Percentiles rank a stretch among this genome's conserved stretches.
Conservation (phyloP, 2,329 filamentous ascomycete genomes). For the Calycina marina region DNA sequence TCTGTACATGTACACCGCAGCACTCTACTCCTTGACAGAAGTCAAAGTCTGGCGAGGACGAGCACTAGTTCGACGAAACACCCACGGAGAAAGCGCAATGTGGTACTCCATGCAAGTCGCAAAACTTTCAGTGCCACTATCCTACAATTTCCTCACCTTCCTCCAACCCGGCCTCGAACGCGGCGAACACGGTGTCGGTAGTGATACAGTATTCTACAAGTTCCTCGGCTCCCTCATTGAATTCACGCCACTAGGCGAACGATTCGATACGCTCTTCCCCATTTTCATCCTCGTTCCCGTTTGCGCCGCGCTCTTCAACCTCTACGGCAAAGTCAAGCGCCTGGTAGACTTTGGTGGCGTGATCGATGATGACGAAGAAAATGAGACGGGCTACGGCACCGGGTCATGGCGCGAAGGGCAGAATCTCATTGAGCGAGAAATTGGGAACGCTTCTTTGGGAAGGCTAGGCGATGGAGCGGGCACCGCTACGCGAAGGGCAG, state of each 20-base stretch:
- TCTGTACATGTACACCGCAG: constrained; percentile 87
- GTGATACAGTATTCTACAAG: constrained; percentile 68
- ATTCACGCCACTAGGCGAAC: constrained; percentile 65
- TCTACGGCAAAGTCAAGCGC: constrained; percentile 71
- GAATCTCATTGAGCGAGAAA: constrained; percentile 76
- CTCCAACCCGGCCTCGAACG: constrained; percentile 34
- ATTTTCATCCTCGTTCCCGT: constrained; percentile 78
- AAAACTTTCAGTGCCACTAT: constrained; percentile 78
- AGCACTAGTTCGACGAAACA: constrained; percentile 78
- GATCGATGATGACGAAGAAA: constrained; percentile 58
- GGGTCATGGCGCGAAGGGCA: constrained; percentile 86
- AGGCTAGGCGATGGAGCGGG: constrained; percentile 23
- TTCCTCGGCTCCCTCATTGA: constrained; percentile 78
- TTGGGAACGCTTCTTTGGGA: constrained; percentile 44
- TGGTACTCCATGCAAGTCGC: constrained; percentile 94
- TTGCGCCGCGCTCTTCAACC: constrained; percentile 69
- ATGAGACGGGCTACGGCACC: constrained; percentile 51
- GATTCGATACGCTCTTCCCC: constrained; percentile 82
- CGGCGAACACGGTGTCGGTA: constrained; percentile 44
- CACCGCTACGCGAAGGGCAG: constrained; percentile 8
- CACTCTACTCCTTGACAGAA: constrained; percentile 75
- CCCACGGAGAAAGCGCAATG: constrained; percentile 81
- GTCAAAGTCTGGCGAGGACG: constrained; percentile 97
- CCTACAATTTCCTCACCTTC: constrained; percentile 95
- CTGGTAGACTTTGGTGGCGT: constrained; percentile 62